phyloP scores from a whole-genome alignment of 768 basidiomycete species.

The Auriscalpium vulgare region DNA sequence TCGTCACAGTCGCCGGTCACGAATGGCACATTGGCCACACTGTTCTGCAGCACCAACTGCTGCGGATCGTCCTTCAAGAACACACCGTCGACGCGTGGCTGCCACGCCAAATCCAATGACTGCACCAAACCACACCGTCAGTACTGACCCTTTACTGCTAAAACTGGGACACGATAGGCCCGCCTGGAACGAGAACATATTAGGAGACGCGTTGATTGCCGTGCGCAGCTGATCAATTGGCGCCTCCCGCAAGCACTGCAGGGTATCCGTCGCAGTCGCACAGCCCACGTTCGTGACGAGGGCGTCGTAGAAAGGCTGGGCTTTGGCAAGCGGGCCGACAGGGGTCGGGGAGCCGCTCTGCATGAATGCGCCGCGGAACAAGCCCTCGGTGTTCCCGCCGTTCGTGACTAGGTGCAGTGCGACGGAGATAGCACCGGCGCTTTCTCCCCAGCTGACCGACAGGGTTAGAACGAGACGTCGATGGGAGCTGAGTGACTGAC shows the following conservation, averaged over 20 bases:
- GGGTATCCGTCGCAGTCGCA: neutral
- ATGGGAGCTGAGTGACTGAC: neutral
- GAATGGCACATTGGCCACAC: conserved; percentile 8
- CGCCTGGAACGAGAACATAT: neutral
- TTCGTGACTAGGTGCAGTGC: conserved; percentile 16
- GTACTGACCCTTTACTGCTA: too few species aligned
- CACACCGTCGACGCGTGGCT: conserved; percentile 9
- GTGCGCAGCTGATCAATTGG: neutral
- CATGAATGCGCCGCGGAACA: conserved; percentile 17
- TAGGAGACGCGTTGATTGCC: neutral
- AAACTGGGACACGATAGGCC: neutral
- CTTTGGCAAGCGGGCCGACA: neutral
- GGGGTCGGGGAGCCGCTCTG: conserved; percentile 1
- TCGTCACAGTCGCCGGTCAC: conserved; percentile 9
- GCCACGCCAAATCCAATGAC: conserved; percentile 1
- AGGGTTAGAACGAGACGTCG: neutral
- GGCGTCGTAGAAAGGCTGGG: conserved; percentile 11
- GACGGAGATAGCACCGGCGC: conserved; percentile 16
- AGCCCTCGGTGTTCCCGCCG: conserved; percentile 12
- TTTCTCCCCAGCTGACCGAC: conserved; percentile 15
- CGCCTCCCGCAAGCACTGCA: conserved; percentile 10
- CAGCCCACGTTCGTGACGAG: conserved; percentile 1
- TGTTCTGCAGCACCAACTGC: conserved; percentile 2
- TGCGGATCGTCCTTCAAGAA: conserved; percentile 10
- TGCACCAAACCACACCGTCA: neutral